Percentiles rank a stretch among this genome's conserved stretches.
phyloP scores from a whole-genome alignment of 768 basidiomycete species.

The Mycena pura region DNA sequence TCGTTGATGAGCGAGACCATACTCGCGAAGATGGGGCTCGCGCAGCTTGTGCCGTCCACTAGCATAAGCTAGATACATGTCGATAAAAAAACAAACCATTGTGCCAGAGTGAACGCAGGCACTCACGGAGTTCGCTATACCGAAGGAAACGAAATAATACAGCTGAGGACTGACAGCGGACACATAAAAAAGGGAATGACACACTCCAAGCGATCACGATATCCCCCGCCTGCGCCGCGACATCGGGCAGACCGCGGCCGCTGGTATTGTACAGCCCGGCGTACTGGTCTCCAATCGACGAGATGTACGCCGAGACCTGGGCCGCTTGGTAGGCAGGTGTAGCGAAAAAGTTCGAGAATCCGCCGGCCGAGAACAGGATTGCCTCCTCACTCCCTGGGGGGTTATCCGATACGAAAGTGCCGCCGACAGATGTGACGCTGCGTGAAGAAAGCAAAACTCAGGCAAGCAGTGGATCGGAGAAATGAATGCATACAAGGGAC shows the following conservation, averaged over 20 bases:
- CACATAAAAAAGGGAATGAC: too few species aligned
- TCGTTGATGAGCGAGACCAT: constrained; percentile 52
- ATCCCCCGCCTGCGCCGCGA: constrained; percentile 36
- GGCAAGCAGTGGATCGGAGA: background rate
- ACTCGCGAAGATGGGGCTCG: constrained; percentile 50
- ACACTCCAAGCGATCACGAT: constrained; percentile 33
- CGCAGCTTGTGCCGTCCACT: constrained; percentile 50
- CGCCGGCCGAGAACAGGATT: background rate
- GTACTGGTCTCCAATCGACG: constrained; percentile 38
- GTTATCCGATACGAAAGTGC: background rate
- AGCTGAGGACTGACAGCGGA: too few species aligned
- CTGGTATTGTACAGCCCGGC: constrained; percentile 36
- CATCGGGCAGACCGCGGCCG: constrained; percentile 45
- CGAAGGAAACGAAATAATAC: constrained; percentile 25
- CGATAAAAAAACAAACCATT: background rate
- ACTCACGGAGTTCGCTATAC: constrained; percentile 18
- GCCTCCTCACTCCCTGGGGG: constrained; percentile 3
- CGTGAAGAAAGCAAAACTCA: background rate
- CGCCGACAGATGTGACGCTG: constrained; percentile 6
- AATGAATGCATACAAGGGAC: background rate
- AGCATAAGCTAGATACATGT: background rate
- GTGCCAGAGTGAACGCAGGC: background rate
- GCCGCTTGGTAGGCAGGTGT: constrained; percentile 33
- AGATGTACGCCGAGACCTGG: constrained; percentile 38
- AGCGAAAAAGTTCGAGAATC: constrained; percentile 9